Base-by-base conservation (phyloP, 768 basidiomycete species). In the Leucosporidium creatinivorum region DNA sequence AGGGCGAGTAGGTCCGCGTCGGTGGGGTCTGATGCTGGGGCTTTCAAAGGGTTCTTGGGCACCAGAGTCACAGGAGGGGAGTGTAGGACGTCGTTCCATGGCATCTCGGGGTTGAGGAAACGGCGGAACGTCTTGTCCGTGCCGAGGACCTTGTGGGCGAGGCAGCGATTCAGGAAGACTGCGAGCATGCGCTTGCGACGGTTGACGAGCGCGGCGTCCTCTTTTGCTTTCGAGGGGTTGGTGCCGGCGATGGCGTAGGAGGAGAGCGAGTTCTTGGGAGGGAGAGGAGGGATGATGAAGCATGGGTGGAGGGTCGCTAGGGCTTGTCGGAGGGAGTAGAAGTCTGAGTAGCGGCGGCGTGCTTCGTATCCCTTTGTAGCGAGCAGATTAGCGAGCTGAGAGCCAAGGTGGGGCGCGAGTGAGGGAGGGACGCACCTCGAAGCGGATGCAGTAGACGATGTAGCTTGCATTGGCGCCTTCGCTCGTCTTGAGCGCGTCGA, bases 241-340 rank as follows among this genome's bases (percentile, higher is more conserved):
- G 84, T 87, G 75, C 93, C 93, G 79, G 97, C 98, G 69, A 93
- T 88, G 2, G 96, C 96, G 81, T 99, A 99, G 75, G 98, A 96
- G 12, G 91, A 86, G 49, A 99, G 82, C 1, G 89, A 88, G 79
- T 98, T 92, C 79, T 99, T 98, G 1, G 90, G 93, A 4, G 96
- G 96, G 61, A 99, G 96, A 52, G 96, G 96, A 3, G 96, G 94
- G 68, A 99, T 88, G 75, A 99, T 98, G 73, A 93, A 80, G 13
- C 93, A 96, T 0, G 96, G 96, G 77, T 99, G 96, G 55, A 99
- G 82, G 75, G 86, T 91, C 60, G 85, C 83, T 58, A 99, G 84
- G 69, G 83, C 88, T 61, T 84, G 83, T 61, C 96, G 86, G 50
- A 99, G 81, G 28, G 91, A 92, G 79, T 97, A 92, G 78, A 99